Evolutionary conservation across 805 yeast species (phyloP).

Genomic region (Starmerella bombicola): DNA sequence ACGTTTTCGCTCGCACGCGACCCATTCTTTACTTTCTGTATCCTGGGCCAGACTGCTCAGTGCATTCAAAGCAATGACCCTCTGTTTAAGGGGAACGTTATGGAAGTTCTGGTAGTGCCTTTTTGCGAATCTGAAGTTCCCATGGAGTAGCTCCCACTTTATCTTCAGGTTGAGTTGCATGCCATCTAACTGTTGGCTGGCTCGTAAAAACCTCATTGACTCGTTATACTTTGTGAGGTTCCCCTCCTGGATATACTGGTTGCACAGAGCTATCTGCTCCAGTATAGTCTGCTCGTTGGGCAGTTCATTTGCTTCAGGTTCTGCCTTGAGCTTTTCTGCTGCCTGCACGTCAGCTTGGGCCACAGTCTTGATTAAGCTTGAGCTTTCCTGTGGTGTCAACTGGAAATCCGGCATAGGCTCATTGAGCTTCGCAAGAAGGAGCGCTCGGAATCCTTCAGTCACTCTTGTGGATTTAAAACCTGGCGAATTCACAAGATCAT

Average conservation of each 20-base stretch:
- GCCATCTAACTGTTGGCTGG: constrained; percentile 7
- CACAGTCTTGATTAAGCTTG: constrained; percentile 11
- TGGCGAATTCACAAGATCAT: constrained; percentile 1
- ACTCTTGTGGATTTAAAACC: not conserved
- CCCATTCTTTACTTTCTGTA: constrained; percentile 10
- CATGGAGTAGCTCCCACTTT: constrained; percentile 21
- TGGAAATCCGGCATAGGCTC: constrained; percentile 18
- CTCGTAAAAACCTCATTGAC: not conserved
- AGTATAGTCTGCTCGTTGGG: constrained; percentile 2
- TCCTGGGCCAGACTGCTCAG: constrained; percentile 6
- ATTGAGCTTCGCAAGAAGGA: constrained; percentile 3
- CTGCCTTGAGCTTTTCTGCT: constrained; percentile 7
- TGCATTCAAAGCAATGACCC: constrained; percentile 15
- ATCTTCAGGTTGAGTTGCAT: constrained; percentile 16
- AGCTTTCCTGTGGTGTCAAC: constrained; percentile 26
- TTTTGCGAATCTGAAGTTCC: constrained; percentile 15
- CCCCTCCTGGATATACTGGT: constrained; percentile 12
- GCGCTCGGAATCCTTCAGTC: constrained; percentile 1
- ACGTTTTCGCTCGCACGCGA: constrained; percentile 7
- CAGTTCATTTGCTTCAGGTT: not conserved
- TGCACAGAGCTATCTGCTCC: constrained; percentile 10
- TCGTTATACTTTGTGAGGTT: constrained; percentile 3
- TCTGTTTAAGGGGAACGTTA: constrained; percentile 11
- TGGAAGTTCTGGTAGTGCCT: constrained; percentile 17
- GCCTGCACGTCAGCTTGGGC: constrained; percentile 1